Conservation (phyloP, 2,329 filamentous ascomycete genomes). For the Xylariales sp. region DNA sequence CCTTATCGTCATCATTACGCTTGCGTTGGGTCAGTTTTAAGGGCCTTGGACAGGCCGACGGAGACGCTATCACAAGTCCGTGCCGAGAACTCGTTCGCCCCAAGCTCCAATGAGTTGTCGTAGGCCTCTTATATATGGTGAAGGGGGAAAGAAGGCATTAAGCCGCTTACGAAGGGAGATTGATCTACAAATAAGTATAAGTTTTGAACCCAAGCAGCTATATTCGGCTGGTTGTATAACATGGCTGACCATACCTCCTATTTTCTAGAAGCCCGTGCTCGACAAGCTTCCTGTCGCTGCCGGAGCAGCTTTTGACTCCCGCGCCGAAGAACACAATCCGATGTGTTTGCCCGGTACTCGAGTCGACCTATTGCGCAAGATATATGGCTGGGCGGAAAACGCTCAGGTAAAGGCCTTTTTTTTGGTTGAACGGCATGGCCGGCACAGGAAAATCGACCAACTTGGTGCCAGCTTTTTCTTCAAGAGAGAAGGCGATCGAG, state of each 20-base stretch:
- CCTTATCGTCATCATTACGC: no score
- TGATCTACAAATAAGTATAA: no score
- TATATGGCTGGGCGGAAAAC: conserved; percentile 9
- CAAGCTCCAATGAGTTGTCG: not conserved
- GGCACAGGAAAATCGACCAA: conserved; percentile 17
- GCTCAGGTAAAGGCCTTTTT: conserved; percentile 2
- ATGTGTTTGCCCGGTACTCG: conserved; percentile 6
- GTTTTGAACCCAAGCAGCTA: no score
- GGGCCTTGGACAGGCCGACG: no score
- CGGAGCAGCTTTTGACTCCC: conserved; percentile 16
- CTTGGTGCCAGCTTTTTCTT: conserved; percentile 26
- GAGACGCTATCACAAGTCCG: no score
- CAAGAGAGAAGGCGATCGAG: conserved; percentile 19
- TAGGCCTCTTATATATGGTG: conserved; percentile 15
- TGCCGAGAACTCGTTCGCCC: no score
- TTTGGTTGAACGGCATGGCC: conserved; percentile 22
- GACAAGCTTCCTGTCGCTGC: conserved; percentile 1
- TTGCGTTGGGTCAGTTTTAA: no score
- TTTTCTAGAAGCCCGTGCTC: no score
- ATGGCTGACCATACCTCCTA: no score
- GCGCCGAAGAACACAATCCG: conserved; percentile 18
- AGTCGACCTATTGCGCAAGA: conserved; percentile 4
- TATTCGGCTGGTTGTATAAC: no score
- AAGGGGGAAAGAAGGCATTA: conserved; percentile 8
- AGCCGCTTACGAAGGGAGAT: not conserved